Conservation (phyloP, 805 yeast genomes). For the Kazachstania taianensis region DNA sequence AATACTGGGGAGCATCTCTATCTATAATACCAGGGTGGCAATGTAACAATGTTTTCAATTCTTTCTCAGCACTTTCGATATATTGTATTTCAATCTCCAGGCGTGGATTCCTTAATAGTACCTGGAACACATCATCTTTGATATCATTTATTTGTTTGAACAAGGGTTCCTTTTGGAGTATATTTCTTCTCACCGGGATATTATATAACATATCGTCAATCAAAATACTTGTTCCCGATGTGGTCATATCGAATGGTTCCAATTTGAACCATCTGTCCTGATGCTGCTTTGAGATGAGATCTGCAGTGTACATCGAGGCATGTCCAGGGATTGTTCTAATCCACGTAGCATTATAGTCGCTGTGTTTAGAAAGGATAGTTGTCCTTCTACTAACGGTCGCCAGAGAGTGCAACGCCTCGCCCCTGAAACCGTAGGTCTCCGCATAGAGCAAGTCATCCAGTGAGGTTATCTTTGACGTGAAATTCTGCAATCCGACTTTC, state of each 20-base stretch:
- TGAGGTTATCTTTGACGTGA: conserved; percentile 44
- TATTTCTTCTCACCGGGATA: conserved; percentile 20
- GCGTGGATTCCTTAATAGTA: conserved; percentile 13
- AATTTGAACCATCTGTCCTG: not conserved
- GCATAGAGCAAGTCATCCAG: conserved; percentile 32
- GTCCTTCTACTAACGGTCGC: conserved; percentile 38
- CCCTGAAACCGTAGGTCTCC: conserved; percentile 56
- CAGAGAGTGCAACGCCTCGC: conserved; percentile 56
- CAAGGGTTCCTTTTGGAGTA: conserved; percentile 8
- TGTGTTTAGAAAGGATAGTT: conserved; percentile 38
- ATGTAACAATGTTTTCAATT: not conserved
- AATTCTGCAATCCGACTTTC: conserved; percentile 36
- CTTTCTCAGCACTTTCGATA: conserved; percentile 3
- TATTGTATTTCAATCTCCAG: conserved; percentile 7
- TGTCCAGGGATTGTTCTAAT: conserved; percentile 1
- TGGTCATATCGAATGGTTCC: conserved; percentile 2
- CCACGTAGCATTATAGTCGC: conserved; percentile 25
- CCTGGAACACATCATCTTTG: conserved; percentile 15
- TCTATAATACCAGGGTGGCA: not conserved
- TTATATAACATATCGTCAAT: conserved; percentile 18
- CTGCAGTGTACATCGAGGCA: not conserved
- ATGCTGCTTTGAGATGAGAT: conserved; percentile 4
- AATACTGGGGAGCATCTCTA: not conserved
- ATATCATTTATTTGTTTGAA: conserved; percentile 8
- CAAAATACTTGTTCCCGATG: conserved; percentile 16